Evolutionary conservation across 2,329 filamentous ascomycete genomes (phyloP).

Genomic region (Rutstroemia sp.): DNA sequence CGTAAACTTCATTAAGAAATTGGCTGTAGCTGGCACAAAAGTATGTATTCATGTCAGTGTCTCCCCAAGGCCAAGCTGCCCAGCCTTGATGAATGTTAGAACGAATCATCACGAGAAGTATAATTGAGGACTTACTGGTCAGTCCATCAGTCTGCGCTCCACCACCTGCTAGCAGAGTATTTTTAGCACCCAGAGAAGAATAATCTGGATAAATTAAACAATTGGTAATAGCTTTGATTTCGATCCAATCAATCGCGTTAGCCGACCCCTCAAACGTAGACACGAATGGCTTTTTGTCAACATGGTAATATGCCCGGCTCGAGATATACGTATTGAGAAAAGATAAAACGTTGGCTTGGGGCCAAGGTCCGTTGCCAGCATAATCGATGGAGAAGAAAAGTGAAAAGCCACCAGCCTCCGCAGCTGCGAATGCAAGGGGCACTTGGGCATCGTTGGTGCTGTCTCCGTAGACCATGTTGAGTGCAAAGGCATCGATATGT

Average conservation of each 20-base stretch:
- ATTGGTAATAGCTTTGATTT: not conserved
- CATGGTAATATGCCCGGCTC: not conserved
- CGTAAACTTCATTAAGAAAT: not conserved
- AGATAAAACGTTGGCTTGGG: not conserved
- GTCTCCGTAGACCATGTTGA: conserved; percentile 23
- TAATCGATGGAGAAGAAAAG: conserved; percentile 29
- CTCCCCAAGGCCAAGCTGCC: not conserved
- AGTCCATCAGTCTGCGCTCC: not conserved
- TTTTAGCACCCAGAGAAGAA: not conserved
- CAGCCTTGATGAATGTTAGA: not conserved
- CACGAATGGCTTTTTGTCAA: not conserved
- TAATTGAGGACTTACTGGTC: not conserved
- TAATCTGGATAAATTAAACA: not conserved
- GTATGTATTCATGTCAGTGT: not conserved
- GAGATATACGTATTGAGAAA: not conserved
- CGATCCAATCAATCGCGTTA: not conserved
- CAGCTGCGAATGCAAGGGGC: conserved; percentile 23
- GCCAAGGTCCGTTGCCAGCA: conserved; percentile 8
- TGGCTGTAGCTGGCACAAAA: not conserved
- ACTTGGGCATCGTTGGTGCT: conserved; percentile 19
- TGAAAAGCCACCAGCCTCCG: conserved; percentile 23
- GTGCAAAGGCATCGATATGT: conserved; percentile 29
- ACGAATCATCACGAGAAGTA: not conserved
- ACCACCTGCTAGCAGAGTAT: not conserved
- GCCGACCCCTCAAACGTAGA: not conserved